Evolutionary conservation across 345 rosid species (phyloP).

Genomic region (Corymbia maculata): DNA sequence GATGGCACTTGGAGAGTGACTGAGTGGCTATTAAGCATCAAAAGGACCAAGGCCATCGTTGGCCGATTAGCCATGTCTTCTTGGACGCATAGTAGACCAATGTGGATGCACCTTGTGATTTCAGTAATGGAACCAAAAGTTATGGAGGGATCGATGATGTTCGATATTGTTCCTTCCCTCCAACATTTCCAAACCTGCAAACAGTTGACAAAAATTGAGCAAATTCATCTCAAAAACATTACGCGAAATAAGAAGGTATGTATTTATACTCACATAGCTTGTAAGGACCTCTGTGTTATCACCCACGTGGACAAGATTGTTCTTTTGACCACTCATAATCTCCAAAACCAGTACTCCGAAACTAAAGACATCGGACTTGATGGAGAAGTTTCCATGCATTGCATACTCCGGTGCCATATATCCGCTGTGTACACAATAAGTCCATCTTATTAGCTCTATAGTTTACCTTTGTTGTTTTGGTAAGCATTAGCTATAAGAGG

Average conservation of each 20-base stretch:
- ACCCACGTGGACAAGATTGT: not conserved
- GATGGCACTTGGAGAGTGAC: too few species aligned
- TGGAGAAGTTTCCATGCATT: slow-evolving; percentile 34
- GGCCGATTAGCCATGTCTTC: too few species aligned
- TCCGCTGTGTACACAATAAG: slow-evolving; percentile 13
- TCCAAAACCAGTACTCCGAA: slow-evolving; percentile 43
- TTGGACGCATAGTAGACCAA: too few species aligned
- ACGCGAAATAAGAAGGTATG: not conserved
- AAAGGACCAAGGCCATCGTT: too few species aligned
- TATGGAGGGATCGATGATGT: slow-evolving; percentile 11
- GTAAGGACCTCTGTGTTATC: slow-evolving; percentile 14
- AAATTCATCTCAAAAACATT: too few species aligned
- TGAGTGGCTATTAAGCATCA: too few species aligned
- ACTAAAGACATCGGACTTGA: slow-evolving; percentile 44
- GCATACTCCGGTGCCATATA: slow-evolving; percentile 44
- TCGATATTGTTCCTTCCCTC: slow-evolving; percentile 20
- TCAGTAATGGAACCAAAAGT: not conserved
- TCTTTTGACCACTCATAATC: slow-evolving; percentile 36
- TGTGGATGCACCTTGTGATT: too few species aligned
- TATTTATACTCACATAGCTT: slow-evolving; percentile 18
- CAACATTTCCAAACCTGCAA: slow-evolving; percentile 55
- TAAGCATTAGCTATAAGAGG: fast-evolving
- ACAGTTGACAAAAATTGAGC: not conserved
- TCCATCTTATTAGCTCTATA: fast-evolving
- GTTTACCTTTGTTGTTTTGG: fast-evolving